Conservation (phyloP, 1,284 basidiomycete genomes). For the Ceratobasidium sp. region DNA sequence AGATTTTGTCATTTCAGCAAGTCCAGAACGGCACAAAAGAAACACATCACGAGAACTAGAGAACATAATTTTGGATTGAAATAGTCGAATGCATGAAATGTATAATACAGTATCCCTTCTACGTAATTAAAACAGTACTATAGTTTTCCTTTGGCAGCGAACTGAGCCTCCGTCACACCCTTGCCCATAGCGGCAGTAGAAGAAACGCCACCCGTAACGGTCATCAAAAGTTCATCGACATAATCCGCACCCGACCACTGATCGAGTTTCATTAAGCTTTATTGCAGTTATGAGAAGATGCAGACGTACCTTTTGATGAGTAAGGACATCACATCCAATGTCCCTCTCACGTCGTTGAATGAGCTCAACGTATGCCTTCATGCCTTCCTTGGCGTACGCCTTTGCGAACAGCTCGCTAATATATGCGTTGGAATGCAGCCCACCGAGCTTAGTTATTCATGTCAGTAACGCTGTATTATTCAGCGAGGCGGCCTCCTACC, state of each 20-base stretch:
- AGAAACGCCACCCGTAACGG: slow-evolving; percentile 93
- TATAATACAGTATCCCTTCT: slow-evolving; percentile 13
- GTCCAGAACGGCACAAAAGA: no score
- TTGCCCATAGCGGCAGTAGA: slow-evolving; percentile 95
- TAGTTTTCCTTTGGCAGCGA: slow-evolving; percentile 48
- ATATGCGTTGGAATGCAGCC: slow-evolving; percentile 96
- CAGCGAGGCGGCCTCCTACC: slow-evolving; percentile 55
- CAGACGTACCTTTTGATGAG: slow-evolving; percentile 55
- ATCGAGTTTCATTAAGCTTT: slow-evolving; percentile 41
- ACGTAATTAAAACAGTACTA: slow-evolving; percentile 7
- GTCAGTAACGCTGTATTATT: not conserved
- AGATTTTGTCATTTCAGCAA: no score
- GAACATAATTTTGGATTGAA: not conserved
- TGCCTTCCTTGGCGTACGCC: slow-evolving; percentile 82
- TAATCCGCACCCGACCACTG: slow-evolving; percentile 96
- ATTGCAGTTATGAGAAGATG: slow-evolving; percentile 18
- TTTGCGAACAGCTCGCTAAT: slow-evolving; percentile 94
- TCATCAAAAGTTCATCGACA: slow-evolving; percentile 90
- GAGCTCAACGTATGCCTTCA: slow-evolving; percentile 65
- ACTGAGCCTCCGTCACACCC: slow-evolving; percentile 92
- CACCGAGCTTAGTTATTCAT: slow-evolving; percentile 71
- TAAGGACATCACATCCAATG: slow-evolving; percentile 54
- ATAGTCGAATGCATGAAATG: not conserved
- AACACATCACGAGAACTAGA: no score
- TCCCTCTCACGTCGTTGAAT: slow-evolving; percentile 53